Evolutionary conservation across 225 moss, liverwort and hornwort species (phyloP).

Genomic region (Takakia lepidozioides): DNA sequence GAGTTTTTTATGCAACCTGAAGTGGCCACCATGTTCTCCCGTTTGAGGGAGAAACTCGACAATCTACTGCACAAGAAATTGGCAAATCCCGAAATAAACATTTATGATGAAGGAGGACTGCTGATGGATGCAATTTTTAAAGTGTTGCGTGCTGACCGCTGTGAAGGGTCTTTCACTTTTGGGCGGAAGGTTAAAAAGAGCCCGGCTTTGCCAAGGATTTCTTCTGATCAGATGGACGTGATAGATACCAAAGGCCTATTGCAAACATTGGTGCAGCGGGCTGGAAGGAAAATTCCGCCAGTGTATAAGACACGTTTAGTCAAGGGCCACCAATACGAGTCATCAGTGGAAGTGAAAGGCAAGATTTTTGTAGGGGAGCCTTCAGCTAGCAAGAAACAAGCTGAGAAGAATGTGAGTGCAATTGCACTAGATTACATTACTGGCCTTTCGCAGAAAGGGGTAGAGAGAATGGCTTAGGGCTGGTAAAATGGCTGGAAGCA

Average conservation of each 20-base stretch:
- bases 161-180: slow-evolving; percentile 73
- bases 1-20: slow-evolving; percentile 85
- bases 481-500: too few species aligned
- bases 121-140: slow-evolving; percentile 61
- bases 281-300: slow-evolving; percentile 64
- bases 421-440: slow-evolving; percentile 71
- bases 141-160: slow-evolving; percentile 77
- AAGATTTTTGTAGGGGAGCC: slow-evolving; percentile 69
- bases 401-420: slow-evolving; percentile 74
- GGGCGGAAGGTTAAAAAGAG: slow-evolving; percentile 47
- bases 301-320: slow-evolving; percentile 61
- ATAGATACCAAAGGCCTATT: slow-evolving; percentile 74
- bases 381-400: slow-evolving; percentile 69
- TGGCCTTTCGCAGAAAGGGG: slow-evolving; percentile 31
- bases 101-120: slow-evolving; percentile 54
- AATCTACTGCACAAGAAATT: slow-evolving; percentile 64
- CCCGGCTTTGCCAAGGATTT: slow-evolving; percentile 12
- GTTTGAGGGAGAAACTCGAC: slow-evolving; percentile 77
- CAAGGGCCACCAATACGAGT: slow-evolving; percentile 54
- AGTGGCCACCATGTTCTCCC: slow-evolving; percentile 66
- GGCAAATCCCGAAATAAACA: slow-evolving; percentile 56
- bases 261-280: slow-evolving; percentile 60
- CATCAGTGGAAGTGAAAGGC: slow-evolving; percentile 60
- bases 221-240: too few species aligned
- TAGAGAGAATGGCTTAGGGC: slow-evolving; percentile 23